Conservation (phyloP, 106 monocot species). For the Apostasia ramifera region DNA sequence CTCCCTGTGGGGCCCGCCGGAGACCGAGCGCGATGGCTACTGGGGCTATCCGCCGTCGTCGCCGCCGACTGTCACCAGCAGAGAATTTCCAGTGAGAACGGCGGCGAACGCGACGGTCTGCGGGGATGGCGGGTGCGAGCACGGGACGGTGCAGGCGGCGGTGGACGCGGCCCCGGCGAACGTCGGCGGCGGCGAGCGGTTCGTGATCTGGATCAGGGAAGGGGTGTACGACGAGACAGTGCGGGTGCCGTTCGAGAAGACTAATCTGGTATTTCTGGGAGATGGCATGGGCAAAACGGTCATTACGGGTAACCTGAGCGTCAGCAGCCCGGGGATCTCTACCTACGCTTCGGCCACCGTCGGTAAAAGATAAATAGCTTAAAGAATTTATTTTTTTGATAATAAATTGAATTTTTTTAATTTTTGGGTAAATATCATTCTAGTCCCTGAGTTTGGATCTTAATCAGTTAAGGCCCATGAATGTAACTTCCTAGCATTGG, state of each 20-base stretch:
- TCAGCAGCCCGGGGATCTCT: slow-evolving; percentile 28
- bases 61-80: neutral
- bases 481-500: neutral
- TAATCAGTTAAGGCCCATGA: neutral
- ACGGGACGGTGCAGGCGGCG: slow-evolving; percentile 47
- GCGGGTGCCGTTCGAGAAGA: slow-evolving; percentile 51
- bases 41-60: slow-evolving; percentile 15
- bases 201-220: slow-evolving; percentile 47
- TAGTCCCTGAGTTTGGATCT: neutral
- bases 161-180: slow-evolving; percentile 47
- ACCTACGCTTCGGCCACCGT: slow-evolving; percentile 69
- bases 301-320: slow-evolving; percentile 45
- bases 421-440: neutral
- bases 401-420: neutral
- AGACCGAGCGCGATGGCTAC: slow-evolving; percentile 70
- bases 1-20: slow-evolving; percentile 45
- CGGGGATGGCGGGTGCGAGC: slow-evolving; percentile 12
- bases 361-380: slow-evolving; percentile 14
- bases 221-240: slow-evolving; percentile 71
- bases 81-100: slow-evolving; percentile 5
- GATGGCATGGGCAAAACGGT: slow-evolving; percentile 81
- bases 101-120: slow-evolving; percentile 39
- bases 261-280: slow-evolving; percentile 51
- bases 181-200: slow-evolving; percentile 12
- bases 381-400: neutral